phyloP scores from a whole-genome alignment of 75 land plant species.

The Pseudotsuga menziesii region DNA sequence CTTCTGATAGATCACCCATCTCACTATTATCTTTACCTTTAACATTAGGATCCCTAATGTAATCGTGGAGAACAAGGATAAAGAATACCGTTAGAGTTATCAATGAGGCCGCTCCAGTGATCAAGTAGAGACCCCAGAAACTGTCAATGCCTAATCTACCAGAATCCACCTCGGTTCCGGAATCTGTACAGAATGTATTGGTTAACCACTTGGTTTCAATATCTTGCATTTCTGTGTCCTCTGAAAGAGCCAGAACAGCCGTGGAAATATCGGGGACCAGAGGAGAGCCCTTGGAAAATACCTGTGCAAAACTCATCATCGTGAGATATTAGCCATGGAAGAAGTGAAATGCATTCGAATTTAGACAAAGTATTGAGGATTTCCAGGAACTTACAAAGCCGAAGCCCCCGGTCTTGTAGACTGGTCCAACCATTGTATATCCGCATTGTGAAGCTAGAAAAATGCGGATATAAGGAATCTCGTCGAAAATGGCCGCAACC shows the following conservation, averaged over 20 bases:
- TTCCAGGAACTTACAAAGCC: neutral
- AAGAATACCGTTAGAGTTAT: conserved; percentile 19
- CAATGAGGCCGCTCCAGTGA: conserved; percentile 43
- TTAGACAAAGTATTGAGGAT: too few species aligned
- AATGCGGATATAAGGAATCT: neutral
- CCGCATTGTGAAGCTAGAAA: neutral
- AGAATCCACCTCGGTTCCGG: conserved; percentile 6
- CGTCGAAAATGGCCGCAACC: neutral
- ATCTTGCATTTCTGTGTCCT: conserved; percentile 18
- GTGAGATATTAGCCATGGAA: too few species aligned
- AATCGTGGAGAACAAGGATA: neutral
- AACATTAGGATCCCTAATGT: neutral
- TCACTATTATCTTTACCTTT: too few species aligned
- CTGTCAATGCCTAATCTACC: conserved; percentile 23
- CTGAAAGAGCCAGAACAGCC: conserved; percentile 36
- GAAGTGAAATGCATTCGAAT: too few species aligned
- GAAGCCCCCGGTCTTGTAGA: neutral
- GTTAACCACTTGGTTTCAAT: conserved; percentile 20
- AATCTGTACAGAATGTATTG: conserved; percentile 1
- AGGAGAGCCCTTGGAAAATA: conserved; percentile 49
- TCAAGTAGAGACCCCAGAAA: conserved; percentile 60
- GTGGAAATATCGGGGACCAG: conserved; percentile 29
- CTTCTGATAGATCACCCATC: too few species aligned
- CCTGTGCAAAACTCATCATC: conserved; percentile 12
- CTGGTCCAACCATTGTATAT: neutral